A percentile compares a stretch with the other conserved stretches of the same genome.
phyloP scores from a whole-genome alignment of 495 filamentous ascomycete genomes.

The Terfezia claveryi region DNA sequence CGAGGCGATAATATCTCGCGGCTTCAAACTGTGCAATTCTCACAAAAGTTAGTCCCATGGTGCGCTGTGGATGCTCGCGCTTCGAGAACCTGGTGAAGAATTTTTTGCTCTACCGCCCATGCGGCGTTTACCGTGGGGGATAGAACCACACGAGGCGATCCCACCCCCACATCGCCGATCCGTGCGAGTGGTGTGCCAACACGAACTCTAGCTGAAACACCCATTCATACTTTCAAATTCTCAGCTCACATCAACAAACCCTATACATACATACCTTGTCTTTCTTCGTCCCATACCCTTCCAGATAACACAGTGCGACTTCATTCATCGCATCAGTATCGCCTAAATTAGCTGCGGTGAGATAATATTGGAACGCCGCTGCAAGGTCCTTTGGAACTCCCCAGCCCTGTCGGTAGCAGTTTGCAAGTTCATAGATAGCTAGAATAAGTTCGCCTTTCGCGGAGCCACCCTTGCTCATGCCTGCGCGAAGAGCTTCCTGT shows the following conservation, averaged over 20 bases:
- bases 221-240: not conserved
- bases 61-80: constrained; percentile 2
- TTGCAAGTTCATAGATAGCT: constrained; percentile 85
- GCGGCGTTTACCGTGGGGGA: no score
- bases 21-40: constrained; percentile 21
- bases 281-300: constrained; percentile 87
- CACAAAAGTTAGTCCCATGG: constrained; percentile 9
- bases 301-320: constrained; percentile 82
- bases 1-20: constrained; percentile 82
- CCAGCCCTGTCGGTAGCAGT: constrained; percentile 94
- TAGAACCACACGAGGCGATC: no score
- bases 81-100: no score
- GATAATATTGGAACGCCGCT: constrained; percentile 85
- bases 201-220: constrained; percentile 6
- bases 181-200: constrained; percentile 2
- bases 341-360: constrained; percentile 86
- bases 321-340: constrained; percentile 98
- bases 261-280: constrained; percentile 56
- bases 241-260: not conserved
- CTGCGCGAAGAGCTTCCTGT: constrained; percentile 55
- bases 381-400: constrained; percentile 71
- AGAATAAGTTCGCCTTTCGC: constrained; percentile 96
- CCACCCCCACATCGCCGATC: no score
- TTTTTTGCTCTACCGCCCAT: no score
- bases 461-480: constrained; percentile 76